Evolutionary conservation across 192 early-diverging fungal genomes (phyloP).

Genomic region (Backusella circina): DNA sequence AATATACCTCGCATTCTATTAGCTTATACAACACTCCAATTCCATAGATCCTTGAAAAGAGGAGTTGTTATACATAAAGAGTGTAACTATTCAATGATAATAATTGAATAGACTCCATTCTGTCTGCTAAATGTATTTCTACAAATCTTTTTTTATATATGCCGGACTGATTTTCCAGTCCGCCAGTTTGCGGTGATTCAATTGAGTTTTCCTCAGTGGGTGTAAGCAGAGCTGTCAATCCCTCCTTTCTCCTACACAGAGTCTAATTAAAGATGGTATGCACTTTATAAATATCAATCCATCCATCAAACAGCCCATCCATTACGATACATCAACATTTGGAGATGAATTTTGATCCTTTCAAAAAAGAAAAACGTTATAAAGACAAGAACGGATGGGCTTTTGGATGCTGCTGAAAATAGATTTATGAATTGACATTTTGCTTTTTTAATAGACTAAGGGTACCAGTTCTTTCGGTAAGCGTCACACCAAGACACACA

Average conservation of each 20-base stretch:
- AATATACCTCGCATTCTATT: too few relatives aligned
- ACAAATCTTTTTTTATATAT: background rate
- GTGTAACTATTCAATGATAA: too few relatives aligned
- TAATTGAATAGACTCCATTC: too few relatives aligned
- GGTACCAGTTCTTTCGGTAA: conserved; percentile 99
- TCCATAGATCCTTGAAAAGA: too few relatives aligned
- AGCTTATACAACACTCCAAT: too few relatives aligned
- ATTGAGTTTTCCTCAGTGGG: background rate
- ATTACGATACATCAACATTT: background rate
- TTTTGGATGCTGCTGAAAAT: background rate
- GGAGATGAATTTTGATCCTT: background rate
- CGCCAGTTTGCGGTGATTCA: background rate
- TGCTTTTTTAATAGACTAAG: conserved; percentile 69
- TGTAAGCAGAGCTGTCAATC: background rate
- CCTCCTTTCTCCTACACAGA: conserved; percentile 1
- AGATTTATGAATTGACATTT: background rate
- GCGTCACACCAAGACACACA: conserved; percentile 99
- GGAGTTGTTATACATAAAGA: too few relatives aligned
- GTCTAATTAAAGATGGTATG: conserved; percentile 5
- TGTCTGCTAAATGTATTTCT: too few relatives aligned
- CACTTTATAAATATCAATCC: background rate
- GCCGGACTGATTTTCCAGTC: background rate
- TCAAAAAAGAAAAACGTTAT: background rate
- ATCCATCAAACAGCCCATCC: conserved; percentile 2
- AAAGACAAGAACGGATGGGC: background rate